Base-by-base conservation (phyloP, 441 rosid genomes). In the Erodium moschatum region DNA sequence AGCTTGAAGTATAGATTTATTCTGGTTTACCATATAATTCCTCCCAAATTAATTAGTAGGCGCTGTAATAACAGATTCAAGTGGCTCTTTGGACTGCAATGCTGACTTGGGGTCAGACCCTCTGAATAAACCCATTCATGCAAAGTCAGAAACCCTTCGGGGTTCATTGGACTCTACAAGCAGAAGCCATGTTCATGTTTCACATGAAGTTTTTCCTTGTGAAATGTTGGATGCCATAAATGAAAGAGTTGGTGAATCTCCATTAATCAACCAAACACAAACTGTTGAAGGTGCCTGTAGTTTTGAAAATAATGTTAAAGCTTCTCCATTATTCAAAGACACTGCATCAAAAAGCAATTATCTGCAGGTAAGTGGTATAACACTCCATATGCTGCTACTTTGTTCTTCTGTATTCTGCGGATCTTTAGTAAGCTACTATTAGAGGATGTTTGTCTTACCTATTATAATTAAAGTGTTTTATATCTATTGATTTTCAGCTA, bases 361-460 rank as follows among this genome's bases (percentile, higher is more conserved):
- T 69, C 72, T 83, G 65, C 83, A 79, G 84, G 86, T 73, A 70
- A 46, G 73, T 69, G 48, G 31, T 50, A 56, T 66, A 58, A 38
- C 35, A 13, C n/a, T 63, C 52, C 66, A 13, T 21, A 20, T 42
- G 5, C 61, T 2, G 27, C 27, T 24, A 24, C 27, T 24, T 0
- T 24, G 27, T 24, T 24, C 27, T 24, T 24, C 27, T 24, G 27
- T 24, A 24, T 24, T 24, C 27, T 24, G 27, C 2, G 27, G 27
- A 24, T 24, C 27, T 24, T 24, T 24, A 24, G 35, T 31, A 31
- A 31, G 35, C 6, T 0, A 31, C 35, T 31, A 2, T 31, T 31
- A 24, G 27, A 24, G 35, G 4, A 31, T 31, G 35, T 31, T 31
- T 3, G 5, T 0, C 5, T 52, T 35, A 56, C 73, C 24, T 58